phyloP scores from a whole-genome alignment of 2,329 filamentous ascomycete genomes.

The Alternaria gaisen region DNA sequence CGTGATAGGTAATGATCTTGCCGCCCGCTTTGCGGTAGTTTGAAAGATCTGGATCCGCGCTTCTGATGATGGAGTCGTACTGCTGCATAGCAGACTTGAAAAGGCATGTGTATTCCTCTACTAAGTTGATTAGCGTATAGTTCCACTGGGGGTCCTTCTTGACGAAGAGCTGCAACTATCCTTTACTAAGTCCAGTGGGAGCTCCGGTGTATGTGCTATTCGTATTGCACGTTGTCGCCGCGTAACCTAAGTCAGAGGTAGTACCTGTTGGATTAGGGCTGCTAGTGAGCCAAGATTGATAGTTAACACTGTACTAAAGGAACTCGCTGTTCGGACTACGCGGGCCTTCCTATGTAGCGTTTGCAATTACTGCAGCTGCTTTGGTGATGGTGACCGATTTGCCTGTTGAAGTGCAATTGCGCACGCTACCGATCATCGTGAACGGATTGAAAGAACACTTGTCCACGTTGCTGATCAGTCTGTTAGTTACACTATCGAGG shows the following conservation, averaged over 20 bases:
- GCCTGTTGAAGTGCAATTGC: constrained; percentile 17
- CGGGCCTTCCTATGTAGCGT: constrained; percentile 28
- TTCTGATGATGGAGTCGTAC: constrained; percentile 25
- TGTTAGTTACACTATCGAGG: constrained; percentile 45
- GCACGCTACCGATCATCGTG: constrained; percentile 17
- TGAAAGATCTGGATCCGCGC: constrained; percentile 28
- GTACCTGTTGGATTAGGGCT: neutral
- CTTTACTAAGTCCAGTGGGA: neutral
- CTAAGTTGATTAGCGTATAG: neutral
- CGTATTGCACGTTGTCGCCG: constrained; percentile 17
- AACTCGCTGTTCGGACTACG: constrained; percentile 21
- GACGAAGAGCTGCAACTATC: constrained; percentile 20
- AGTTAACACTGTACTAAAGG: constrained; percentile 24
- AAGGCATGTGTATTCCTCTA: neutral
- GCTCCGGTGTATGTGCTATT: constrained; percentile 11
- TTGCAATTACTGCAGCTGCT: constrained; percentile 22
- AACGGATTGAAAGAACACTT: constrained; percentile 36
- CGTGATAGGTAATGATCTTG: constrained; percentile 40
- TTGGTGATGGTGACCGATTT: constrained; percentile 9
- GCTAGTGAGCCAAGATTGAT: constrained; percentile 20
- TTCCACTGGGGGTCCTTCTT: constrained; percentile 22
- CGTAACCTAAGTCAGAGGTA: constrained; percentile 5
- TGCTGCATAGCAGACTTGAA: constrained; percentile 7
- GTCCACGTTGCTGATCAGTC: constrained; percentile 38
- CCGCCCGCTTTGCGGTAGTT: constrained; percentile 26